Percentiles rank a stretch among this genome's conserved stretches.
Conservation (phyloP, 163 green algal species). For the Volvox carteri region DNA sequence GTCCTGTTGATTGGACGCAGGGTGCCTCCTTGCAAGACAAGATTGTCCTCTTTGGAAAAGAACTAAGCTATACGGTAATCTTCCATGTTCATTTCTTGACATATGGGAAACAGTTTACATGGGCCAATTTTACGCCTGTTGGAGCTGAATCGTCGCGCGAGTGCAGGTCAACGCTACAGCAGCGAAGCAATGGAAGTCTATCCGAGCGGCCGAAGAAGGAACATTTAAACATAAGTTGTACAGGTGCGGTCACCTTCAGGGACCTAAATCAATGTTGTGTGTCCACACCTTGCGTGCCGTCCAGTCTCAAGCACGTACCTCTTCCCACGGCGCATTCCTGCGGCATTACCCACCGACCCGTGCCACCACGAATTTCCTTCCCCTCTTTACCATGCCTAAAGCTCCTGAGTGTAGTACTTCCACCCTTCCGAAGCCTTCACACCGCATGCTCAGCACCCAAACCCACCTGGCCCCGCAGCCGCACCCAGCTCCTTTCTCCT, state of each 20-base stretch:
- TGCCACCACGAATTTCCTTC: too few relatives aligned
- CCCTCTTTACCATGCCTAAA: too few relatives aligned
- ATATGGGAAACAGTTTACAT: not conserved
- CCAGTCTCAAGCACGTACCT: too few relatives aligned
- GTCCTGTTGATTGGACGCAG: slow-evolving; percentile 13
- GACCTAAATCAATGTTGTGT: too few relatives aligned
- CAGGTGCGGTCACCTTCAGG: not conserved
- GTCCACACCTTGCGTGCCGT: too few relatives aligned
- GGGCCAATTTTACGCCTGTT: not conserved
- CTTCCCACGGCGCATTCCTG: too few relatives aligned
- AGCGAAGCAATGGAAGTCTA: slow-evolving; percentile 32
- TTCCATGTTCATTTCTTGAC: not conserved
- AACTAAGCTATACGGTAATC: slow-evolving; percentile 42
- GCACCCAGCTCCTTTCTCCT: too few relatives aligned
- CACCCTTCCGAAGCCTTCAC: too few relatives aligned
- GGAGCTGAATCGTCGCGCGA: slow-evolving; percentile 49
- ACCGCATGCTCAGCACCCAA: too few relatives aligned
- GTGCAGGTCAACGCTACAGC: slow-evolving; percentile 18
- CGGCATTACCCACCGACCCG: too few relatives aligned
- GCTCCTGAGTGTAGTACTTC: too few relatives aligned
- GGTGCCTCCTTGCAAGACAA: slow-evolving; percentile 37
- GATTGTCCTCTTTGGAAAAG: slow-evolving; percentile 11
- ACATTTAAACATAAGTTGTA: slow-evolving; percentile 36
- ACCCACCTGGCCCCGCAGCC: too few relatives aligned
- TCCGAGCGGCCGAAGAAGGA: slow-evolving; percentile 40